These are phyloP conservation scores for Coemansia sp. DNA, from an alignment of 192 early-diverging fungal genomes.

Conservation along the genomic window DNA sequence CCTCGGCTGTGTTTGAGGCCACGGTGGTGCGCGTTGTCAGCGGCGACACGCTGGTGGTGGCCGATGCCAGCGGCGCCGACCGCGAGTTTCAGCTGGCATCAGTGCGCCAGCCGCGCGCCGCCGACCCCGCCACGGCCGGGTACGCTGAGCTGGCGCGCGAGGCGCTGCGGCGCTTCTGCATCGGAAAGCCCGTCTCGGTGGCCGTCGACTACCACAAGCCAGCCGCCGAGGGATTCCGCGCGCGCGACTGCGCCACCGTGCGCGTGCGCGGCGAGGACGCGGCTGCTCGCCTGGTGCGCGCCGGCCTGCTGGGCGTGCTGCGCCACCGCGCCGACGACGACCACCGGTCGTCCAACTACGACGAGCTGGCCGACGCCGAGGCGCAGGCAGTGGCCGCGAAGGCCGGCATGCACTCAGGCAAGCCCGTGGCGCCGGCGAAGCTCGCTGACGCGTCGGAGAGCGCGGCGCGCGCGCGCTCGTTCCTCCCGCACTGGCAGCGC, in stretches of 20 bases:
- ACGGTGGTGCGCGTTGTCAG: slow-evolving; percentile 64
- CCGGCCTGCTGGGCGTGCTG: slow-evolving; percentile 80
- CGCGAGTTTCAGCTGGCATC: slow-evolving; percentile 64
- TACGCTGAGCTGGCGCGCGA: slow-evolving; percentile 91
- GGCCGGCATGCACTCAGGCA: slow-evolving; percentile 86
- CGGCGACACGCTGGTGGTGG: slow-evolving; percentile 63
- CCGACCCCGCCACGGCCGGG: slow-evolving; percentile 73
- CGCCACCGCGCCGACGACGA: slow-evolving; percentile 84
- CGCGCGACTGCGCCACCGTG: slow-evolving; percentile 87
- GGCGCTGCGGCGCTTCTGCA: slow-evolving; percentile 80
- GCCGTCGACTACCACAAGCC: slow-evolving; percentile 87
- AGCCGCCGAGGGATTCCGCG: slow-evolving; percentile 83
- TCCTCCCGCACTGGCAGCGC: slow-evolving; percentile 83
- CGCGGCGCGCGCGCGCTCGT: slow-evolving; percentile 81
- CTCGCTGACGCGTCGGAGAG: slow-evolving; percentile 85
- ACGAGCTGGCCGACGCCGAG: slow-evolving; percentile 82
- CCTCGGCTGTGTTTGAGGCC: slow-evolving; percentile 44
- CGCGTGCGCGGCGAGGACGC: slow-evolving; percentile 63
- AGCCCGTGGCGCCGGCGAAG: slow-evolving; percentile 74
- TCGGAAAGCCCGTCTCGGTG: slow-evolving; percentile 81
- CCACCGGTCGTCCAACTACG: slow-evolving; percentile 84
- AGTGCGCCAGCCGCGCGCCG: slow-evolving; percentile 68
- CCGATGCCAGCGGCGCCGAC: slow-evolving; percentile 50
- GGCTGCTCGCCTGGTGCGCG: slow-evolving; percentile 62
- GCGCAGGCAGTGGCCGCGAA: slow-evolving; percentile 66